phyloP scores from a whole-genome alignment of 768 basidiomycete species.

The Dendrothele bispora region DNA sequence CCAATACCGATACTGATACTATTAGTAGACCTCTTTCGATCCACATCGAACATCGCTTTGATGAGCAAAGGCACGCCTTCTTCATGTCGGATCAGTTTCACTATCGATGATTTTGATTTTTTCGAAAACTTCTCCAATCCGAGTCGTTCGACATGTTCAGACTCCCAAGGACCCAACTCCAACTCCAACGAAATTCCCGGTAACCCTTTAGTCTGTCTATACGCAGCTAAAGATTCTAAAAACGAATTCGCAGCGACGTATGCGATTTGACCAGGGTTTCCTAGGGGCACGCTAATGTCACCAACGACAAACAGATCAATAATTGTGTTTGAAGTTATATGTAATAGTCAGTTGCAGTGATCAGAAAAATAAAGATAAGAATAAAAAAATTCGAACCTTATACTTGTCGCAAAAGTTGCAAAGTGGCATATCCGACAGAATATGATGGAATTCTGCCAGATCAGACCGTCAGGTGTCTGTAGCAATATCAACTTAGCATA shows the following conservation, averaged over 20 bases:
- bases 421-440: too few relatives aligned
- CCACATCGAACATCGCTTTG: too few relatives aligned
- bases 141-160: conserved; percentile 1
- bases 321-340: too few relatives aligned
- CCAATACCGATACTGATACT: too few relatives aligned
- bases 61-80: background rate
- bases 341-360: background rate
- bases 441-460: too few relatives aligned
- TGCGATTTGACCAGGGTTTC: conserved; percentile 27
- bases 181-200: conserved; percentile 28
- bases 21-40: too few relatives aligned
- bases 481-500: too few relatives aligned
- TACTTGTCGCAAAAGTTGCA: too few relatives aligned
- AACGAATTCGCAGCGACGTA: conserved; percentile 29
- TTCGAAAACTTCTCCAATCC: too few relatives aligned
- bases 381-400: conserved; percentile 21
- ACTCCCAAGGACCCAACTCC: conserved; percentile 32
- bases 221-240: conserved; percentile 28
- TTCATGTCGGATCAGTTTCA: background rate
- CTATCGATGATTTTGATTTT: too few relatives aligned
- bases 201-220: conserved; percentile 24
- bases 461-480: too few relatives aligned
- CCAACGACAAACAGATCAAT: too few relatives aligned
- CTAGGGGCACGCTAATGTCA: conserved; percentile 29
- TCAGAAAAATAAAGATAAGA: background rate